phyloP scores from a whole-genome alignment of 2,329 filamentous ascomycete genomes.

The Fusarium bactridioides region DNA sequence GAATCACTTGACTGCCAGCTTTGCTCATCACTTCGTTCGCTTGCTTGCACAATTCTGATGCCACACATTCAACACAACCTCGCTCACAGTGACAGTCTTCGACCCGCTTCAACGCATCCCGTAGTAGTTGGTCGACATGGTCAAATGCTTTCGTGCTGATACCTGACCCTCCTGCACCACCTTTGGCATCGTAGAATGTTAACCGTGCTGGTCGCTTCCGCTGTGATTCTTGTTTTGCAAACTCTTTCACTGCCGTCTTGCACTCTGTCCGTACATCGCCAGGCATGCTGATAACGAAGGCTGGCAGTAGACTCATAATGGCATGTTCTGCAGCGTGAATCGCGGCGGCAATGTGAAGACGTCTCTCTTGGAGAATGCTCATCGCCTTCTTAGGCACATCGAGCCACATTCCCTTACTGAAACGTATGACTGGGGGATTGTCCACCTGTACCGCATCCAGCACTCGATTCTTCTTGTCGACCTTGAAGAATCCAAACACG shows the following conservation, averaged over 20 bases:
- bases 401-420: slow-evolving; percentile 93
- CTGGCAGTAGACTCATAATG: slow-evolving; percentile 84
- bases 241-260: slow-evolving; percentile 88
- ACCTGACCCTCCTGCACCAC: slow-evolving; percentile 81
- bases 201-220: slow-evolving; percentile 87
- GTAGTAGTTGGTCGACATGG: slow-evolving; percentile 81
- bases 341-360: slow-evolving; percentile 83
- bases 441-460: slow-evolving; percentile 93
- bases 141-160: slow-evolving; percentile 95
- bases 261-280: slow-evolving; percentile 95
- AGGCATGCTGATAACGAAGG: slow-evolving; percentile 87
- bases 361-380: slow-evolving; percentile 75
- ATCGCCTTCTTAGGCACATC: slow-evolving; percentile 84
- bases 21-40: slow-evolving; percentile 94
- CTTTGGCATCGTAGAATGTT: slow-evolving; percentile 95
- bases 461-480: slow-evolving; percentile 85
- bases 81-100: slow-evolving; percentile 77
- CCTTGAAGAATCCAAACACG: slow-evolving; percentile 96
- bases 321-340: slow-evolving; percentile 97
- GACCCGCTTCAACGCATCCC: slow-evolving; percentile 78
- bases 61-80: slow-evolving; percentile 91
- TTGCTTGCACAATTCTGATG: slow-evolving; percentile 83
- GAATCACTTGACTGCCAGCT: slow-evolving; percentile 81
- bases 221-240: slow-evolving; percentile 71
- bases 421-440: slow-evolving; percentile 86